Evolutionary conservation across 2,329 filamentous ascomycete species (phyloP), one percentile per base, ranked within the genome.

Genomic region (Fusarium sp.): DNA sequence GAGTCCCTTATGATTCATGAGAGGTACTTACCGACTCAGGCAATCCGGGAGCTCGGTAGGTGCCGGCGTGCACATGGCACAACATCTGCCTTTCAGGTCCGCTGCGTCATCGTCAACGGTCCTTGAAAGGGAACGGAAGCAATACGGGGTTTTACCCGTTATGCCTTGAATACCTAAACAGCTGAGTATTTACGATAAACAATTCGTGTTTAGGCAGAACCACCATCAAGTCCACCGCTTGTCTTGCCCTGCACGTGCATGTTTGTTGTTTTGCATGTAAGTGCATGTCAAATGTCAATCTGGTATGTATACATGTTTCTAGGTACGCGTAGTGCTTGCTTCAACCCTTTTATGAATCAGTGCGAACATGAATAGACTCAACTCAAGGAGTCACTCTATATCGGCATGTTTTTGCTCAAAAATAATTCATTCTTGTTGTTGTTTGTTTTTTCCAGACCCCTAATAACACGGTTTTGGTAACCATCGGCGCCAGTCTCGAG

Each of bases 241-340:
- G 35, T 50, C 49, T 17, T 49, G 45, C 52, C 47, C 51, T 52
- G 48, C 47, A 43, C 58, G 45, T 47, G 39, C 53, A 58, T 62
- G 49, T 57, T 62, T 61, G 39, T 57, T 57, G 44, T 61, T 61
- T 62, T 41, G 15, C n/a, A 27, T 61, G 33, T 35, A 45, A 61
- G 41, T 54, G 57, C 32, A 61, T 54, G 29, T 25, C 44, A 35
- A 42, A 61, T 54, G 29, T 25, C 44, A 35, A 42, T 25, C 33
- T 11, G 49, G 50, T 53, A 25, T 23, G 14, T 29, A 23, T 53
- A 36, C 42, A 53, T 53, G 29, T 19, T 19, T 19, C 19, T 44
- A 42, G 43, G 37, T 52, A 15, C 43, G 43, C 38, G 38, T 47
- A 15, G 21, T 21, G 21, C 32, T 19, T 8, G 10, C 19, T 27